A percentile compares a stretch with the other conserved stretches of the same genome.
Conservation (phyloP, 177 flowering plant genomes). For the Vitis hybrid region DNA sequence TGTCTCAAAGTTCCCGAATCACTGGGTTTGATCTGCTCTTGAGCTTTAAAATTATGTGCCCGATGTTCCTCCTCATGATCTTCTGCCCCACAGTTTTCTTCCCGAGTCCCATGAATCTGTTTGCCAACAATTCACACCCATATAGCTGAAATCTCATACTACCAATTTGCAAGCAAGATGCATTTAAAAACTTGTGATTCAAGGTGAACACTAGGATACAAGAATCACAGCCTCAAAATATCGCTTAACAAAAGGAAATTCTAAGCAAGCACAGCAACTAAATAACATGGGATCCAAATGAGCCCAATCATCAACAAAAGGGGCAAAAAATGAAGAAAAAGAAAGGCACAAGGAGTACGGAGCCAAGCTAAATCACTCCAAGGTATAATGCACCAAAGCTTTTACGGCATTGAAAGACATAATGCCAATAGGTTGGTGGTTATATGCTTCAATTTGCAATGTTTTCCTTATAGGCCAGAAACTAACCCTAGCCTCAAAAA, state of each 20-base stretch:
- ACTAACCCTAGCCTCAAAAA: no score
- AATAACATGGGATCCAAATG: no score
- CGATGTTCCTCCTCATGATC: constrained; percentile 23
- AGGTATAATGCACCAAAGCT: neutral
- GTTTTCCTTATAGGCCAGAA: neutral
- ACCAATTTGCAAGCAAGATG: constrained; percentile 5
- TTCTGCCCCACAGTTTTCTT: constrained; percentile 17
- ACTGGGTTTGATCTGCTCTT: constrained; percentile 28
- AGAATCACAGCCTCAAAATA: no score
- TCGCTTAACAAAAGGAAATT: no score
- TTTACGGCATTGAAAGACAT: neutral
- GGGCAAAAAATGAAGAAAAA: no score
- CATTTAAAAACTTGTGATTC: neutral
- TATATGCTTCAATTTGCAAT: neutral
- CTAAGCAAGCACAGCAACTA: neutral
- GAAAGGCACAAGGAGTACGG: neutral
- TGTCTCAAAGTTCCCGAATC: constrained; percentile 40
- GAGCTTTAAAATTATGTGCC: constrained; percentile 22
- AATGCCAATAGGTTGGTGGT: neutral
- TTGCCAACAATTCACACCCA: constrained; percentile 15
- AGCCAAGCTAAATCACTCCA: neutral
- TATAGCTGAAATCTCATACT: constrained; percentile 8
- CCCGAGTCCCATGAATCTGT: constrained; percentile 37
- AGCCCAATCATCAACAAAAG: no score
- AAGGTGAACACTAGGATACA: neutral